phyloP scores from a whole-genome alignment of 345 rosid genomes.

The Pugionium cornutum region DNA sequence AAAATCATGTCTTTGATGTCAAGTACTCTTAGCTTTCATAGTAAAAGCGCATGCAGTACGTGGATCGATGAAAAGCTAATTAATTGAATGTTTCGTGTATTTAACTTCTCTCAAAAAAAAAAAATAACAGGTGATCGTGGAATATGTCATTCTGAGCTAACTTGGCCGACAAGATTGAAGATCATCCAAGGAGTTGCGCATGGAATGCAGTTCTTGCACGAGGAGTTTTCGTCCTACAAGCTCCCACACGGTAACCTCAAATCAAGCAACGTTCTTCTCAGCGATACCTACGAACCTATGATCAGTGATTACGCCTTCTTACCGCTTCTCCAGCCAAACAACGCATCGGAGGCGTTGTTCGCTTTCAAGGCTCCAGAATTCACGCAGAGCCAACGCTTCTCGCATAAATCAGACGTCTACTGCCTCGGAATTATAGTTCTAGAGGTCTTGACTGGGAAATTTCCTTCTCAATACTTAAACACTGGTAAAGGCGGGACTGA shows the following conservation, averaged over 20 bases:
- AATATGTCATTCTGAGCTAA: slow-evolving; percentile 49
- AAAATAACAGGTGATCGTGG: slow-evolving; percentile 57
- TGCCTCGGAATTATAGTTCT: slow-evolving; percentile 75
- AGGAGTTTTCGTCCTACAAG: slow-evolving; percentile 52
- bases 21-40: too few species aligned
- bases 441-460: slow-evolving; percentile 76
- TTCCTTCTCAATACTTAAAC: slow-evolving; percentile 68
- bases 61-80: too few species aligned
- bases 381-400: slow-evolving; percentile 43
- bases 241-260: slow-evolving; percentile 91
- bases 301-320: slow-evolving; percentile 67
- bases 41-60: too few species aligned
- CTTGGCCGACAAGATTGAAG: slow-evolving; percentile 64
- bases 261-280: slow-evolving; percentile 75
- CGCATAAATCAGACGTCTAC: slow-evolving; percentile 72
- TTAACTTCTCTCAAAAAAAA: not conserved
- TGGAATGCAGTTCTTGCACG: slow-evolving; percentile 65
- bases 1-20: too few species aligned
- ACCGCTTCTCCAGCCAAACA: slow-evolving; percentile 46
- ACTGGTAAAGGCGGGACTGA: slow-evolving; percentile 63
- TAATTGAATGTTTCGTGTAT: too few species aligned
- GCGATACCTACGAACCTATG: slow-evolving; percentile 54
- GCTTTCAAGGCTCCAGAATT: slow-evolving; percentile 71
- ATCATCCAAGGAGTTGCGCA: slow-evolving; percentile 61
- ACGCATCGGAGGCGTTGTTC: slow-evolving; percentile 49